phyloP scores from a whole-genome alignment of 2,329 filamentous ascomycete genomes.

The Botryotinia calthae region DNA sequence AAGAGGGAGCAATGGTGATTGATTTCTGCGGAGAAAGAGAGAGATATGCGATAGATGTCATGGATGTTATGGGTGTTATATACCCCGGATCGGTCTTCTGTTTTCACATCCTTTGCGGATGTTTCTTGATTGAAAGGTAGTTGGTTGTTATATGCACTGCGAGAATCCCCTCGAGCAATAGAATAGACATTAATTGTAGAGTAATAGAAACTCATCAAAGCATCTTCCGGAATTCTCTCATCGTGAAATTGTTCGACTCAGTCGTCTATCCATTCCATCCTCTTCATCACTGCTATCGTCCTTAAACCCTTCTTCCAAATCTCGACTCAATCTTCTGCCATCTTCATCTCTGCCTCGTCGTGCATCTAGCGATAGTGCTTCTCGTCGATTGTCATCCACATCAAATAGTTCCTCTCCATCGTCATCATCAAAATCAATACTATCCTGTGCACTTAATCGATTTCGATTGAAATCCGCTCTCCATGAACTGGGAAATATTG shows the following conservation, averaged over 20 bases:
- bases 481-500: constrained; percentile 50
- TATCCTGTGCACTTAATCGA: constrained; percentile 44
- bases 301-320: constrained; percentile 73
- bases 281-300: constrained; percentile 67
- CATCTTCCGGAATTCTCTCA: constrained; percentile 15
- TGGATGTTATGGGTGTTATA: too few species aligned
- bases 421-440: constrained; percentile 58
- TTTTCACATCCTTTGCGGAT: neutral
- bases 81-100: neutral
- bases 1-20: constrained; percentile 31
- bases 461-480: constrained; percentile 44
- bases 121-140: neutral
- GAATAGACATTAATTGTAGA: constrained; percentile 16
- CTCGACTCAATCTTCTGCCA: constrained; percentile 68
- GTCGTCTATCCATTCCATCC: constrained; percentile 21
- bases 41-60: neutral
- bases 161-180: constrained; percentile 3
- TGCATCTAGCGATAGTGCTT: constrained; percentile 41
- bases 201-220: neutral
- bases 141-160: neutral
- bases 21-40: neutral
- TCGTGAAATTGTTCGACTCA: constrained; percentile 18
- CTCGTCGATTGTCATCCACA: constrained; percentile 48
- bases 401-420: constrained; percentile 69
- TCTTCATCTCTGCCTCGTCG: constrained; percentile 45